These are phyloP conservation scores for Apiospora koreana DNA, from an alignment of 2,329 filamentous ascomycete species.

Conservation along the genomic window DNA sequence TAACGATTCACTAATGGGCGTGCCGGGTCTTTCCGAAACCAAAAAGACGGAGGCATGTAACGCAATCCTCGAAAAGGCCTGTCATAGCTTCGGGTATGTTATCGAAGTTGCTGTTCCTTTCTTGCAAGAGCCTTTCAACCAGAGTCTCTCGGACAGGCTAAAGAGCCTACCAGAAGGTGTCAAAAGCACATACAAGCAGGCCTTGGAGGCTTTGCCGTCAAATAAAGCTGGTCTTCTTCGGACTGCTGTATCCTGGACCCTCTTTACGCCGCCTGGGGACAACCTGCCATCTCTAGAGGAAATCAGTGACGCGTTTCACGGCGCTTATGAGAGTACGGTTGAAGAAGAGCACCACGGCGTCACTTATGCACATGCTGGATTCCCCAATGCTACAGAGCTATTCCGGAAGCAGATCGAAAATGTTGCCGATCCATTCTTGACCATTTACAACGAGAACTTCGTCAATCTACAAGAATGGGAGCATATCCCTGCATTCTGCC, in stretches of 20 bases:
- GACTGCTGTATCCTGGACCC: background rate
- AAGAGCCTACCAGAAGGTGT: background rate
- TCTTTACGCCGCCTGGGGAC: background rate
- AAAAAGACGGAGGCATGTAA: background rate
- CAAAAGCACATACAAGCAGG: background rate
- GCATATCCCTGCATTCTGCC: background rate
- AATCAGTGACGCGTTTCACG: background rate
- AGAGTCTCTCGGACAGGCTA: background rate
- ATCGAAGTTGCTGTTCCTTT: background rate
- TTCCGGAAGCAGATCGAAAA: background rate
- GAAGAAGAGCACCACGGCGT: background rate
- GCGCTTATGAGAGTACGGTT: background rate
- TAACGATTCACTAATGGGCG: background rate
- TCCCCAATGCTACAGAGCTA: background rate
- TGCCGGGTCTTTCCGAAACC: background rate
- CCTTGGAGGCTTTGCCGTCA: background rate
- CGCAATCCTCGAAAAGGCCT: background rate
- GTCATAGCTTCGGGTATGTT: background rate
- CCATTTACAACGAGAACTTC: background rate
- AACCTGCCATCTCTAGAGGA: background rate
- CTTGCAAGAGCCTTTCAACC: background rate
- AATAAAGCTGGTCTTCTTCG: background rate
- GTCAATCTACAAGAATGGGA: background rate
- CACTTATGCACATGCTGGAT: background rate
- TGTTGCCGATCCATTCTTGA: background rate